Percentiles rank a stretch among this genome's conserved stretches.
These are phyloP conservation scores for Erigeron canadensis DNA, from an alignment of 129 eudicot genomes.

Conservation along the genomic window DNA sequence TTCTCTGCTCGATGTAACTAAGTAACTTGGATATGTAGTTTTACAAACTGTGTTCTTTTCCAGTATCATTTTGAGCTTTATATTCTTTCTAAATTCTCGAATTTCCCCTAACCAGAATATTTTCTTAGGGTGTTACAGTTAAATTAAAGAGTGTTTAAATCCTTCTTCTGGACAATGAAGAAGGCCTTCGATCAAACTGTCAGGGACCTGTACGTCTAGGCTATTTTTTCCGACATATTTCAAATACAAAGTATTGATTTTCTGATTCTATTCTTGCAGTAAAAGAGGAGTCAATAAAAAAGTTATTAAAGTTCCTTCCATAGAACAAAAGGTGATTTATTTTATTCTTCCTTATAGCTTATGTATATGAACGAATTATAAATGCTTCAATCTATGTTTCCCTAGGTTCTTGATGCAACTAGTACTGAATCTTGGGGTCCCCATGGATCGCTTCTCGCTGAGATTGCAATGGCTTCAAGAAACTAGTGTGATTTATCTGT, in stretches of 20 bases:
- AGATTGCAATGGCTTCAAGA: conserved; percentile 90
- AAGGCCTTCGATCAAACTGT: conserved; percentile 95
- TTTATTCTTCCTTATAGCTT: conserved; percentile 3
- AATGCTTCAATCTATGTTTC: neutral
- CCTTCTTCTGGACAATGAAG: conserved; percentile 60
- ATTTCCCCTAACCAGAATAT: neutral
- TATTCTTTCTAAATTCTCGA: neutral
- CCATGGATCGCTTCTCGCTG: conserved; percentile 97
- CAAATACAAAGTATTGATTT: neutral
- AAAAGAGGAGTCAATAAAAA: conserved; percentile 97
- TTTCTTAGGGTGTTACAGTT: conserved; percentile 5
- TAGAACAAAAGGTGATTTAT: conserved; percentile 78
- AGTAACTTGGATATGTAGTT: neutral
- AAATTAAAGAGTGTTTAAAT: conserved; percentile 38
- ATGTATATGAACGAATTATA: neutral
- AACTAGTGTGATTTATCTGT: conserved; percentile 58
- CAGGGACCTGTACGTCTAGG: conserved; percentile 69
- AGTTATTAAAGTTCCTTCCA: conserved; percentile 96
- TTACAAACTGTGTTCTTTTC: neutral
- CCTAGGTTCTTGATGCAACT: conserved; percentile 95
- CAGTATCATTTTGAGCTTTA: conserved; percentile 2
- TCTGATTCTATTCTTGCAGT: conserved; percentile 39
- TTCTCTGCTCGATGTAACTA: neutral
- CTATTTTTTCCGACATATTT: neutral
- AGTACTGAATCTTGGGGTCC: conserved; percentile 99